Percentiles rank a stretch among this genome's conserved stretches.
Evolutionary conservation across 371 early-diverging fungal species (phyloP).

Genomic region (Mycotypha africana): DNA sequence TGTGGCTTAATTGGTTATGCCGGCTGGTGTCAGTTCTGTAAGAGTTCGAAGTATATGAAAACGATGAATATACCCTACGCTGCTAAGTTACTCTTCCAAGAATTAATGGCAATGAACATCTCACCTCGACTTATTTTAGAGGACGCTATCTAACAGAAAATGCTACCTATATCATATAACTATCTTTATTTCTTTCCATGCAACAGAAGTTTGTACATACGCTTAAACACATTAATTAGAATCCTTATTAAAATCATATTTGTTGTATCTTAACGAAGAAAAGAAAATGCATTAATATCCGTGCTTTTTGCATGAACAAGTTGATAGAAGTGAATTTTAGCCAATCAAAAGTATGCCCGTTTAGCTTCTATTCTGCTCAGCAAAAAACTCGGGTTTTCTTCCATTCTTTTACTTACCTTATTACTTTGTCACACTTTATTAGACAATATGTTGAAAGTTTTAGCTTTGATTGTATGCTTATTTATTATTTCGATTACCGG

Average conservation of each 20-base stretch:
- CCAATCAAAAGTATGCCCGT: too few species aligned
- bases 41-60: slow-evolving; percentile 78
- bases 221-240: too few species aligned
- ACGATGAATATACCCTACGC: slow-evolving; percentile 97
- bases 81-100: slow-evolving; percentile 94
- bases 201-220: too few species aligned
- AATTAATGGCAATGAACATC: slow-evolving; percentile 96
- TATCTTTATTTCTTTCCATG: neutral
- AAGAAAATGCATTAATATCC: too few species aligned
- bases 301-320: neutral
- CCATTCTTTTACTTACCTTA: neutral
- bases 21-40: slow-evolving; percentile 97
- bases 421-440: too few species aligned
- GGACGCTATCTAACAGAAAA: slow-evolving; percentile 32
- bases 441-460: slow-evolving; percentile 1
- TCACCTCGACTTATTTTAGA: slow-evolving; percentile 65
- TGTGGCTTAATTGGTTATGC: slow-evolving; percentile 95
- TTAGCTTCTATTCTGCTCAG: neutral
- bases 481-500: slow-evolving; percentile 2
- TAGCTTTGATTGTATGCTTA: slow-evolving; percentile 1
- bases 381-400: neutral
- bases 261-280: too few species aligned
- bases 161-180: neutral
- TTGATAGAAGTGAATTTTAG: neutral
- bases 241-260: too few species aligned